These are phyloP conservation scores for Scutellaria galericulata DNA, from an alignment of 257 asterid genomes.

Conservation along the genomic window DNA sequence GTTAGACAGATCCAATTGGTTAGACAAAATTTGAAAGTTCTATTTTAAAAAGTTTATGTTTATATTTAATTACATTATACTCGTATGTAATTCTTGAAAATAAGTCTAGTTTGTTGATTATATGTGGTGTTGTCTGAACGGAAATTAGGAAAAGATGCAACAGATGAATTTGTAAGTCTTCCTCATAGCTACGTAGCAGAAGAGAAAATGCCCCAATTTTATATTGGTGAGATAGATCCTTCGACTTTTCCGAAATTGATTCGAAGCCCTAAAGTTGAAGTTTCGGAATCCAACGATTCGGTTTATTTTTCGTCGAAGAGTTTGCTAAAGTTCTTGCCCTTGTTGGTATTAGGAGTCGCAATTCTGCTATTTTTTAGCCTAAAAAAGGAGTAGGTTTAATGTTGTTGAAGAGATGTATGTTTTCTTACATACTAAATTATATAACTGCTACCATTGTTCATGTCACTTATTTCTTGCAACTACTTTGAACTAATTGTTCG, in stretches of 20 bases:
- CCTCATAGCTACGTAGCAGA: conserved; percentile 61
- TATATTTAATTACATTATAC: too few relatives aligned
- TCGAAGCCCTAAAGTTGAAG: neutral
- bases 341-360: conserved; percentile 51
- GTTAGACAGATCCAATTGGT: too few relatives aligned
- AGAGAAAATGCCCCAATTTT: conserved; percentile 45
- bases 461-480: neutral
- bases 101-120: too few relatives aligned
- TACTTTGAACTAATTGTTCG: too few relatives aligned
- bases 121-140: too few relatives aligned
- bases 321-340: conserved; percentile 45
- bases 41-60: too few relatives aligned
- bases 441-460: too few relatives aligned
- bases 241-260: conserved; percentile 44
- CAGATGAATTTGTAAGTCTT: conserved; percentile 58
- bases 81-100: too few relatives aligned
- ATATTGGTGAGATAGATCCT: conserved; percentile 51
- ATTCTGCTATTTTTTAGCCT: conserved; percentile 42
- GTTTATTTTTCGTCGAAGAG: conserved; percentile 33
- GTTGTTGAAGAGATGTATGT: neutral
- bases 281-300: neutral
- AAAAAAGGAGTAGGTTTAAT: conserved; percentile 40
- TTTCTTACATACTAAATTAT: too few relatives aligned
- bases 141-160: conserved; percentile 59
- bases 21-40: too few relatives aligned